Evolutionary conservation across 768 basidiomycete genomes (phyloP).

Genomic region (Collybia nuda): DNA sequence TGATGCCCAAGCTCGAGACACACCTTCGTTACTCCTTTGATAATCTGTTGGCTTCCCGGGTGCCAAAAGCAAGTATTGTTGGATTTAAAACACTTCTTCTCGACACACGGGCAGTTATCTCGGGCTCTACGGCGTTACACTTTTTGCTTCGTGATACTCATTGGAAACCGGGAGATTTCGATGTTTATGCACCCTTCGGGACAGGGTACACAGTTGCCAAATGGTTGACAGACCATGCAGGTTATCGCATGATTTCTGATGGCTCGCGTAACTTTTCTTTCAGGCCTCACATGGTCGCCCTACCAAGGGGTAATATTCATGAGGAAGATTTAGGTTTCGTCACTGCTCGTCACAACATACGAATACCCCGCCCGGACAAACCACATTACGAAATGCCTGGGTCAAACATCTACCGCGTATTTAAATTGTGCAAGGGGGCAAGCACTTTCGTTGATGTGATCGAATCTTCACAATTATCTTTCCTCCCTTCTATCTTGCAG

Average conservation of each 20-base stretch:
- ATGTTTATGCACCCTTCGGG: constrained; percentile 11
- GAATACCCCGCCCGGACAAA: background rate
- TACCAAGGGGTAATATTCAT: background rate
- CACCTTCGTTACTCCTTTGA: constrained; percentile 10
- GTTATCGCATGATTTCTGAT: constrained; percentile 6
- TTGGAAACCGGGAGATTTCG: constrained; percentile 11
- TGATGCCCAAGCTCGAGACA: constrained; percentile 4
- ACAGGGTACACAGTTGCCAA: constrained; percentile 9
- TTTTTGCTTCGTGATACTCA: constrained; percentile 12
- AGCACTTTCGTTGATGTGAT: constrained; percentile 9
- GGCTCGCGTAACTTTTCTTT: constrained; percentile 8
- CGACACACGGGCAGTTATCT: constrained; percentile 11
- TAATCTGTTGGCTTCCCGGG: constrained; percentile 7
- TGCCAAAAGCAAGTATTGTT: constrained; percentile 1
- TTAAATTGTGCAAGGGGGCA: constrained; percentile 5
- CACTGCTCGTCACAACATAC: background rate
- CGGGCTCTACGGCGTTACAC: constrained; percentile 10
- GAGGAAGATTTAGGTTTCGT: background rate
- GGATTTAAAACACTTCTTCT: constrained; percentile 10
- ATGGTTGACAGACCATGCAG: constrained; percentile 8
- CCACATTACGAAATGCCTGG: background rate
- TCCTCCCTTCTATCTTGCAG: constrained; percentile 10
- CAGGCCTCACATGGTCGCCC: constrained; percentile 4
- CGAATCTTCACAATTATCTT: constrained; percentile 9
- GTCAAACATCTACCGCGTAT: constrained; percentile 11